These are phyloP conservation scores for Tarenaya hassleriana DNA, from an alignment of 345 rosid species.

Conservation along the genomic window DNA sequence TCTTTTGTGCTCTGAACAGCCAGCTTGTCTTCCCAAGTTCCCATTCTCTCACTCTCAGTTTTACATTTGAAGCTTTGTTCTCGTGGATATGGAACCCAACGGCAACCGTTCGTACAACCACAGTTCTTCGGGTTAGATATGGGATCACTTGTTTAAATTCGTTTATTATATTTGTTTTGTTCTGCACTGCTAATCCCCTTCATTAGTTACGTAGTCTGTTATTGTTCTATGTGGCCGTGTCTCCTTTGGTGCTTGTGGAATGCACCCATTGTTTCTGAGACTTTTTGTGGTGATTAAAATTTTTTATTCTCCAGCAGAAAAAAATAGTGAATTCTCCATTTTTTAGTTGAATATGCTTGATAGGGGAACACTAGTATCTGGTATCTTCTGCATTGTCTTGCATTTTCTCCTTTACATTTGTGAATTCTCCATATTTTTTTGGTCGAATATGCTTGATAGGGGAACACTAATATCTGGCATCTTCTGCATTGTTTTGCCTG, in stretches of 20 bases:
- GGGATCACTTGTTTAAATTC: not conserved
- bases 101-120: slow-evolving; percentile 21
- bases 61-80: slow-evolving; percentile 14
- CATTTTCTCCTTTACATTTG: no score
- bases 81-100: slow-evolving; percentile 20
- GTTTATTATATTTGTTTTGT: not conserved
- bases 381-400: slow-evolving; percentile 4
- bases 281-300: not conserved
- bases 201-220: not conserved
- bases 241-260: no score
- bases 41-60: not conserved
- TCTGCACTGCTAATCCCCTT: not conserved
- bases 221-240: no score
- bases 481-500: no score
- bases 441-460: slow-evolving; percentile 8
- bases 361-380: slow-evolving; percentile 8
- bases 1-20: slow-evolving; percentile 17
- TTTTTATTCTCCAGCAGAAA: no score
- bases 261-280: no score
- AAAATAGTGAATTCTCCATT: not conserved
- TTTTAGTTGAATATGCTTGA: slow-evolving; percentile 5
- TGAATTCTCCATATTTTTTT: not conserved
- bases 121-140: slow-evolving; percentile 22
- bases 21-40: slow-evolving; percentile 9
- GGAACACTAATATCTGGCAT: slow-evolving; percentile 12